Conservation (phyloP, 768 basidiomycete species). For the Agrocybe praecox region DNA sequence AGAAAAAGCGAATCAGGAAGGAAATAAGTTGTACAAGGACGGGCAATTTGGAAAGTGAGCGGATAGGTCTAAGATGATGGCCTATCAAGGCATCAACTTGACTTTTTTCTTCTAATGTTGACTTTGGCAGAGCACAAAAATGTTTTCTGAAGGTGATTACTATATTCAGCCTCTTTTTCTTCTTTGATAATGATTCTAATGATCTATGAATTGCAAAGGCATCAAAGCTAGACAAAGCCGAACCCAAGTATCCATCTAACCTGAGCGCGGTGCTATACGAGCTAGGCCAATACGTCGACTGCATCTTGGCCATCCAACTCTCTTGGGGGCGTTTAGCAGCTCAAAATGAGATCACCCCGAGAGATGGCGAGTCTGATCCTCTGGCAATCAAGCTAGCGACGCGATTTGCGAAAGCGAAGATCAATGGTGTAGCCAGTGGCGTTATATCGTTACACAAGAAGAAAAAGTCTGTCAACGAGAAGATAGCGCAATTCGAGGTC, state of each 20-base stretch:
- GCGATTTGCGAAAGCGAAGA: constrained; percentile 16
- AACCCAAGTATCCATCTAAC: constrained; percentile 24
- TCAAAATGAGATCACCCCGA: background rate
- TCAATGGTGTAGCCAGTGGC: constrained; percentile 4
- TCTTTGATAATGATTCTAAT: too few species aligned
- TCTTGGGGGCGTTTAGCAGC: constrained; percentile 11
- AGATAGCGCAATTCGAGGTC: background rate
- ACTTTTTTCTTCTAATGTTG: background rate
- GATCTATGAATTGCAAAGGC: background rate
- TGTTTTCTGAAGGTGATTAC: constrained; percentile 1
- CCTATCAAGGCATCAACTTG: background rate
- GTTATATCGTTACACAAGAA: constrained; percentile 5
- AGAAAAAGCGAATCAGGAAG: constrained; percentile 9
- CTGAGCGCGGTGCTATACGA: constrained; percentile 23
- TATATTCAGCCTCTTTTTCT: background rate
- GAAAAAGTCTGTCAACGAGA: background rate
- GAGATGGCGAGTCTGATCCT: background rate
- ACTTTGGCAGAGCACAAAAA: background rate
- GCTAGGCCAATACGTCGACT: constrained; percentile 16
- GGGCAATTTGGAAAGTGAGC: constrained; percentile 6
- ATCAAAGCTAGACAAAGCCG: constrained; percentile 1
- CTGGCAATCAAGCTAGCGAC: constrained; percentile 18
- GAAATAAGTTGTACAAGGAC: constrained; percentile 3
- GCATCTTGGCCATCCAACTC: constrained; percentile 6
- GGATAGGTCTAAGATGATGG: background rate